Evolutionary conservation across 1,284 basidiomycete genomes (phyloP), one percentile per base, ranked within the genome.

Genomic region (Boletus semigastroideus): DNA sequence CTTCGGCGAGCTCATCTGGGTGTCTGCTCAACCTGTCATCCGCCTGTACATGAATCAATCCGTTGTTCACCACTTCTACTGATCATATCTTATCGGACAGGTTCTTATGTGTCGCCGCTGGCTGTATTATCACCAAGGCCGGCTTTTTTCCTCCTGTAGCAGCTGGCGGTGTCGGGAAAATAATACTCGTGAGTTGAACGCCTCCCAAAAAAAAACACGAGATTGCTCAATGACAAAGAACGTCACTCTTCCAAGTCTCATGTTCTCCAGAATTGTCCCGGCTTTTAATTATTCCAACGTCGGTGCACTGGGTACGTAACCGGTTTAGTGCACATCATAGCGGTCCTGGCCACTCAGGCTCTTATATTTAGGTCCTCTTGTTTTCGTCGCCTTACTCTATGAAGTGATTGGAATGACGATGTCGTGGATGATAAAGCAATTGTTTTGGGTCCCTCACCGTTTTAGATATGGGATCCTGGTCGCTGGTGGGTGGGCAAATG

Each of bases 241-340:
- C 59, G 76, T 92, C 52, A 74, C 80, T 0, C 63, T 87, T 1
- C 90, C 90, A 3, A 79, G 78, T 52, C 76, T 92, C 12, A 74
- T 92, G 71, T 91, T 92, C 66, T 84, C 84, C 2, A 89, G 85
- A 57, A 89, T 92, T 55, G 78, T 92, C 0, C 82, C 87, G 0
- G 81, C 88, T 0, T 90, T 93, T 59, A 83, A 76, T 2, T 62
- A 78, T 0, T 75, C 85, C 22, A 91, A 90, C 59, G 75, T 89
- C 31, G 55, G 69, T 22, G 79, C 82, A 2, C 70, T 92, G 38
- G 88, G 90, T 76, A 56, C 55, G 73, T 16, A 12, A 25, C 6
- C 7, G 0, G 50, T 20, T 37, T 16, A 22, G 31, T 38, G 22
- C 22, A 22, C 16, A 16, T 33, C 14, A 14, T 13, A 13, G 6